Evolutionary conservation across 2,329 filamentous ascomycete species (phyloP), one percentile per base, ranked within the genome.

Genomic region (Eurotiales sp.): DNA sequence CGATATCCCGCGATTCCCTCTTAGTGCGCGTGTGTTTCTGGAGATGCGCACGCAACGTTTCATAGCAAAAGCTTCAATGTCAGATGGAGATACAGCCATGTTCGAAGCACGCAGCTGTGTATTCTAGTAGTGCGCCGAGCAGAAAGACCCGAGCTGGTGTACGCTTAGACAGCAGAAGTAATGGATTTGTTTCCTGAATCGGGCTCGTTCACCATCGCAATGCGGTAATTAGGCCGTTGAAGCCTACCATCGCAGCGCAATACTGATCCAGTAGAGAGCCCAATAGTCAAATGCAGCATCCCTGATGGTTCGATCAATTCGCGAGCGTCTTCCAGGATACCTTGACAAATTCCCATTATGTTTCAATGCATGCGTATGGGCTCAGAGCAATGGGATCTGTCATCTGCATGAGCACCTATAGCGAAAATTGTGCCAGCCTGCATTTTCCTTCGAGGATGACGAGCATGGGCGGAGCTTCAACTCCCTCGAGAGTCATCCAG

Each of bases 71-170:
- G n/a, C n/a, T n/a, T n/a, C n/a, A n/a, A n/a, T n/a, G n/a, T n/a
- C n/a, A n/a, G n/a, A n/a, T n/a, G n/a, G n/a, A n/a, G n/a, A n/a
- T n/a, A n/a, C n/a, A n/a, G n/a, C n/a, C n/a, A n/a, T n/a, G n/a
- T n/a, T n/a, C n/a, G n/a, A n/a, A n/a, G n/a, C n/a, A n/a, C n/a
- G n/a, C n/a, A n/a, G n/a, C n/a, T n/a, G n/a, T n/a, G n/a, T n/a
- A n/a, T n/a, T n/a, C n/a, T n/a, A n/a, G n/a, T n/a, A n/a, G n/a
- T n/a, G n/a, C n/a, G n/a, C n/a, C n/a, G n/a, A n/a, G n/a, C 43
- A 46, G 25, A 29, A 41, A 41, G 50, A 36, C 34, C 36, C 50
- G 50, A 44, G 25, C 50, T 44, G 50, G 17, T 43, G 50, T 39
- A 37, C 44, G 48, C 50, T 44, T 44, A 52, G 37, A 47, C 29